These are phyloP conservation scores for Syzygium aqueum DNA, from an alignment of 345 rosid species.

Conservation along the genomic window DNA sequence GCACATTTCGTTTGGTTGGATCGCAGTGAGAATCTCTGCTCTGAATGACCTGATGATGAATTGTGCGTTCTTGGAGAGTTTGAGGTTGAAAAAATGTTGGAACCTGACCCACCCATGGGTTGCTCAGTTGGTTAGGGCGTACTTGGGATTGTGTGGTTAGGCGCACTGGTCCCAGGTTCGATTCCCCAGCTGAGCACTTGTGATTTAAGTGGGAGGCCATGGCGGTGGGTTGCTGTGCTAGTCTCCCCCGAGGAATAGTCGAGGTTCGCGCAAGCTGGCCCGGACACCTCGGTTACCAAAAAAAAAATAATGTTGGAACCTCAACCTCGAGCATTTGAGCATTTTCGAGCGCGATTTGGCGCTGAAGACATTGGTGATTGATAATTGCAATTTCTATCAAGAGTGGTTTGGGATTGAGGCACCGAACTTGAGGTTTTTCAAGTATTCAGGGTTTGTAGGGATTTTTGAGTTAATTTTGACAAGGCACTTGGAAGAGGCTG, in stretches of 20 bases:
- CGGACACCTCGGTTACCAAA: too few species aligned
- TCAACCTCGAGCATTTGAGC: background rate
- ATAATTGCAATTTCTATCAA: slow-evolving; percentile 9
- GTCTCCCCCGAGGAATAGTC: too few species aligned
- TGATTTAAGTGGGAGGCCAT: too few species aligned
- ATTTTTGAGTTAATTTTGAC: slow-evolving; percentile 1
- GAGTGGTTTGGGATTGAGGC: slow-evolving; percentile 3
- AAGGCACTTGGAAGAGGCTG: slow-evolving; percentile 8
- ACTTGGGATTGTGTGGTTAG: too few species aligned
- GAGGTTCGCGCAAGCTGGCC: too few species aligned
- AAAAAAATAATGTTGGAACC: too few species aligned
- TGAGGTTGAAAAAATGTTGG: slow-evolving; percentile 28
- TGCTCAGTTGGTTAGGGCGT: too few species aligned
- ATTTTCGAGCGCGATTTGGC: background rate
- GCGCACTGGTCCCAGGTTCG: too few species aligned
- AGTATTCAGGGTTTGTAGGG: slow-evolving; percentile 2
- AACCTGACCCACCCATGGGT: too few species aligned
- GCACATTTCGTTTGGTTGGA: slow-evolving; percentile 28
- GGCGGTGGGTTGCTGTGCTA: too few species aligned
- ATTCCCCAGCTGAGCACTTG: too few species aligned
- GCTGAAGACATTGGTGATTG: slow-evolving; percentile 14
- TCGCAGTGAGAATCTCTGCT: background rate
- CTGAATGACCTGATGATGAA: background rate
- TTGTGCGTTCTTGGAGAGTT: slow-evolving; percentile 18
- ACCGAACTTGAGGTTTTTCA: slow-evolving; percentile 12